phyloP scores from a whole-genome alignment of 108 stramenopile genomes.

The Stephanodiscus triporus region DNA sequence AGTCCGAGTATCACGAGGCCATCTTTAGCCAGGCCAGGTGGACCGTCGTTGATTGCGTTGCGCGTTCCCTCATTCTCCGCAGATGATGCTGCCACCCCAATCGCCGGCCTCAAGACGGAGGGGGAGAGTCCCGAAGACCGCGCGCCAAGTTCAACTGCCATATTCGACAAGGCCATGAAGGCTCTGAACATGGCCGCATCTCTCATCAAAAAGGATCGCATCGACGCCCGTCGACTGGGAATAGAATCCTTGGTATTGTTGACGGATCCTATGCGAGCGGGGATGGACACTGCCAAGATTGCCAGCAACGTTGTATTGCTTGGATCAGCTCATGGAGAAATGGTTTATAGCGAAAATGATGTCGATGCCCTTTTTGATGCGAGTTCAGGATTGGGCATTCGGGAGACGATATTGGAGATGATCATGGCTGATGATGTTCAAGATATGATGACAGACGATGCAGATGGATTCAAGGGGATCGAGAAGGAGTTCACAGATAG shows the following conservation, averaged over 20 bases:
- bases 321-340: constrained; percentile 61
- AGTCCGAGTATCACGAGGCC: background rate
- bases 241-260: constrained; percentile 80
- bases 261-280: constrained; percentile 82
- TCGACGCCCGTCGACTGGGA: constrained; percentile 82
- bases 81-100: constrained; percentile 32
- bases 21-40: background rate
- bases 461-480: constrained; percentile 38
- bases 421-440: constrained; percentile 72
- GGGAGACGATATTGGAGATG: constrained; percentile 76
- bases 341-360: constrained; percentile 36
- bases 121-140: constrained; percentile 48
- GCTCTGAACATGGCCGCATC: constrained; percentile 76
- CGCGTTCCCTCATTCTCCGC: constrained; percentile 45
- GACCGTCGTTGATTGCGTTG: constrained; percentile 8
- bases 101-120: constrained; percentile 51
- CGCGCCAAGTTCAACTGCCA: constrained; percentile 54
- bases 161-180: constrained; percentile 78
- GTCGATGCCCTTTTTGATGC: constrained; percentile 66
- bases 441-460: constrained; percentile 49
- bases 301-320: constrained; percentile 82
- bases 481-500: constrained; percentile 66
- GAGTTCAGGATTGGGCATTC: constrained; percentile 78
- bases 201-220: constrained; percentile 84
- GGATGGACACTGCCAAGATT: constrained; percentile 72